Evolutionary conservation across 2,329 filamentous ascomycete genomes (phyloP).

Genomic region (Nemania abortiva): DNA sequence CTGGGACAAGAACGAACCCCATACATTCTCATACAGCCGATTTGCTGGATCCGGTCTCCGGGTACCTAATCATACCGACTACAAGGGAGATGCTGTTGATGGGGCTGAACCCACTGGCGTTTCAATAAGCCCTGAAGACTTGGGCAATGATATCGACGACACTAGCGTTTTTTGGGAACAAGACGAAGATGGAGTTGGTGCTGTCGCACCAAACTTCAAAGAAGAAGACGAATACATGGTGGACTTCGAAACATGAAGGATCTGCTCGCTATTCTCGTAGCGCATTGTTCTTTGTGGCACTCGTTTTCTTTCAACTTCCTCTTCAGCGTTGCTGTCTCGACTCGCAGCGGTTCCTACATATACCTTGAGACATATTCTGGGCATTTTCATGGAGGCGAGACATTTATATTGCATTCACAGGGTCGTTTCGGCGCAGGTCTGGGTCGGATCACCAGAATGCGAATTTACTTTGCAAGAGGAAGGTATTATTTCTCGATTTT

Average conservation of each 20-base stretch:
- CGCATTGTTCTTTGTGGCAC: slow-evolving; percentile 1
- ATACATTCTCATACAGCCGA: slow-evolving; percentile 86
- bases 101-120: slow-evolving; percentile 57
- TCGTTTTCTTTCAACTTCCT: slow-evolving; percentile 31
- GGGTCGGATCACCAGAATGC: slow-evolving; percentile 38
- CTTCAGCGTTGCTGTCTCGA: slow-evolving; percentile 32
- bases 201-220: slow-evolving; percentile 80
- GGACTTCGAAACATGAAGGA: slow-evolving; percentile 38
- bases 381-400: slow-evolving; percentile 39
- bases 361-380: slow-evolving; percentile 29
- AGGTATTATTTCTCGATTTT: slow-evolving; percentile 22
- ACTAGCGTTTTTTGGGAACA: slow-evolving; percentile 73
- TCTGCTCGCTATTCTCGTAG: not conserved
- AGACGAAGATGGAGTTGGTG: slow-evolving; percentile 78
- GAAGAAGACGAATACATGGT: slow-evolving; percentile 86
- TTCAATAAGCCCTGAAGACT: slow-evolving; percentile 66
- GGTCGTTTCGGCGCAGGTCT: slow-evolving; percentile 39
- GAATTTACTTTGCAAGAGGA: slow-evolving; percentile 19
- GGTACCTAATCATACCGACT: slow-evolving; percentile 93
- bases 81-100: slow-evolving; percentile 81
- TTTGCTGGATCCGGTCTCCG: slow-evolving; percentile 85
- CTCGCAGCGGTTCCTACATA: slow-evolving; percentile 34
- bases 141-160: slow-evolving; percentile 62
- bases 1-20: slow-evolving; percentile 81
- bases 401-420: slow-evolving; percentile 40